Percentiles rank a stretch among this genome's conserved stretches.
phyloP scores from a whole-genome alignment of 2,329 filamentous ascomycete species.

The Penicillium sclerotigenum region DNA sequence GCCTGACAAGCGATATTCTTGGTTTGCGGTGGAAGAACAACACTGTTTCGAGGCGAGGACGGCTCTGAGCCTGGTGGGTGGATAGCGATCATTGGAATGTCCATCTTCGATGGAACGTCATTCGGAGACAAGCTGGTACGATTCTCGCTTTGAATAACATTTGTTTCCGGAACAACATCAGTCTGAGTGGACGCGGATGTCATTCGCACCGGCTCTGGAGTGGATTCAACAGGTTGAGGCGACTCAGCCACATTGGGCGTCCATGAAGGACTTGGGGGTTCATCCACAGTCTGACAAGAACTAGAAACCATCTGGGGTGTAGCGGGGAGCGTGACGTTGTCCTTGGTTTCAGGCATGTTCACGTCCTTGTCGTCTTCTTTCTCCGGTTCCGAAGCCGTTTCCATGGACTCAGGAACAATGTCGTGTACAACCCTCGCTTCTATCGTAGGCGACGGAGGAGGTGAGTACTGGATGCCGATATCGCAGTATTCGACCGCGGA shows the following conservation, averaged over 20 bases:
- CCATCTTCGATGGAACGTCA: conserved; percentile 31
- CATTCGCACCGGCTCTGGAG: conserved; percentile 19
- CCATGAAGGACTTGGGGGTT: conserved; percentile 36
- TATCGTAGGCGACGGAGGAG: conserved; percentile 66
- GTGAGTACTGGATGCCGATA: conserved; percentile 77
- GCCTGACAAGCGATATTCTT: conserved; percentile 85
- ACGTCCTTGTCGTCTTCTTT: background rate
- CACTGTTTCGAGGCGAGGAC: conserved; percentile 69
- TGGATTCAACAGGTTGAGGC: conserved; percentile 8
- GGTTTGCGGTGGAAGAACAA: conserved; percentile 72
- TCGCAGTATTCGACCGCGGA: conserved; percentile 62
- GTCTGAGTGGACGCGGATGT: conserved; percentile 37
- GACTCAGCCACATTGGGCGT: conserved; percentile 32
- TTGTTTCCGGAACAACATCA: conserved; percentile 18
- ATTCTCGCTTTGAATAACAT: conserved; percentile 14
- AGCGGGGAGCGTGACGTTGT: conserved; percentile 32
- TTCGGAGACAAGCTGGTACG: conserved; percentile 10
- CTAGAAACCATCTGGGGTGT: conserved; percentile 41
- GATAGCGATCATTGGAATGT: conserved; percentile 84
- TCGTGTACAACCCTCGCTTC: conserved; percentile 15
- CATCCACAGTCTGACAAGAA: conserved; percentile 43
- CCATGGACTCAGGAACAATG: conserved; percentile 24
- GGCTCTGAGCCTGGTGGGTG: conserved; percentile 83
- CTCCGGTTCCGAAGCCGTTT: background rate
- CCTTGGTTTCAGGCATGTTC: conserved; percentile 20